Base-by-base conservation (phyloP, 1,284 basidiomycete species). In the Cutaneotrichosporon cyanovorans region DNA sequence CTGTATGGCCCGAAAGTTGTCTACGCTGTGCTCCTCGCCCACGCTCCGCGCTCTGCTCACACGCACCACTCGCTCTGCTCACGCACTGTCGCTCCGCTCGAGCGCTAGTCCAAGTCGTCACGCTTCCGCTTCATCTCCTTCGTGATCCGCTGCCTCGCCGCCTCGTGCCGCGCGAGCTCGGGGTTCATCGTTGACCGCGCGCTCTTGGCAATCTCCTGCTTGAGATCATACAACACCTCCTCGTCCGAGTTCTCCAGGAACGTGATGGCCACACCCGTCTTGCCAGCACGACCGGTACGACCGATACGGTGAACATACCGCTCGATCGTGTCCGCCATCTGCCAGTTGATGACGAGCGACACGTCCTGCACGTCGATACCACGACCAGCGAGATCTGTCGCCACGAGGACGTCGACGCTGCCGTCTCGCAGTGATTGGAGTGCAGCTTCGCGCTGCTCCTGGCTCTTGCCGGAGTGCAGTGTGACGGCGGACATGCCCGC, bases 341-440 rank as follows among this genome's bases (percentile, higher is more conserved):
- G 88, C 76, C 83, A 98, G 72, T 98, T 98, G 77, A 97, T 82
- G 56, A 98, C 93, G 45, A 96, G 76, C 47, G 84, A 86, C 51
- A 97, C 65, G 69, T 98, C 88, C 54, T 90, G 87, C 4, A 98
- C 89, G 73, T 99, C 95, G 68, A 98, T 97, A 80, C 93, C 93
- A 66, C 93, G 85, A 42, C 95, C 93, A 19, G 95, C 93, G 18
- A 99, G 77, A 73, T 98, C 95, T 15, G 93, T 99, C 0, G 95
- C 95, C 25, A 98, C 93, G 5, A 99, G 78, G 31, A 90, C 80
- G 65, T 85, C 82, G 25, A 84, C 77, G 47, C 86, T 81, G 50
- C 92, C 93, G 30, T 79, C 82, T 8, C 95, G 84, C 48, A 99
- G 74, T 0, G 86, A 75, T 56, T 88, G 84, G 50, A 99, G 74